Evolutionary conservation across 2,329 filamentous ascomycete genomes (phyloP).

Genomic region (Colletotrichum sp.): DNA sequence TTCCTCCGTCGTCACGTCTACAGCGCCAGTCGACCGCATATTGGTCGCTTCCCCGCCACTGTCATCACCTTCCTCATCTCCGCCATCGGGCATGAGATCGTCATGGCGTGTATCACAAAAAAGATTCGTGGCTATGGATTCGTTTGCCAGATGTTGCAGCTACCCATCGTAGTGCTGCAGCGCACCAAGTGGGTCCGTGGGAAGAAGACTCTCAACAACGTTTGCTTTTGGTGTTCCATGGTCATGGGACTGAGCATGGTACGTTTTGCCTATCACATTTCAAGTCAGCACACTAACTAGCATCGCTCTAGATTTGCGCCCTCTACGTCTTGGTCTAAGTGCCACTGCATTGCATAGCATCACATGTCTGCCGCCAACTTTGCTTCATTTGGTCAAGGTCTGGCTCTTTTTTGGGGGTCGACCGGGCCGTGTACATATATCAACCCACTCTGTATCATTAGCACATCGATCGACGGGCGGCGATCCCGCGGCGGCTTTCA

Average conservation of each 20-base stretch:
- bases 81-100: conserved; percentile 88
- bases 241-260: conserved; percentile 84
- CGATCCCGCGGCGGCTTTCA: background rate
- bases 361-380: background rate
- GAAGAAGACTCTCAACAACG: conserved; percentile 81
- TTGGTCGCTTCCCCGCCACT: conserved; percentile 80
- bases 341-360: background rate
- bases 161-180: conserved; percentile 94
- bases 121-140: conserved; percentile 96
- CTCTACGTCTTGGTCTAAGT: conserved; percentile 55
- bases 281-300: conserved; percentile 20
- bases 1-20: conserved; percentile 97
- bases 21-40: conserved; percentile 76
- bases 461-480: background rate
- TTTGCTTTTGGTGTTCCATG: conserved; percentile 92
- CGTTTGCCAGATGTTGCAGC: conserved; percentile 92
- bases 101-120: conserved; percentile 98
- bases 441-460: conserved; percentile 3
- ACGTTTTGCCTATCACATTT: conserved; percentile 35
- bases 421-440: background rate
- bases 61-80: conserved; percentile 91
- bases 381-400: background rate
- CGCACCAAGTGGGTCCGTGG: conserved; percentile 77
- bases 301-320: conserved; percentile 49
- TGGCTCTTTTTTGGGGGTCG: background rate